A percentile compares a stretch with the other conserved stretches of the same genome.
These are phyloP conservation scores for Chamaecrista fasciculata DNA, from an alignment of 306 rosid genomes.

Conservation along the genomic window DNA sequence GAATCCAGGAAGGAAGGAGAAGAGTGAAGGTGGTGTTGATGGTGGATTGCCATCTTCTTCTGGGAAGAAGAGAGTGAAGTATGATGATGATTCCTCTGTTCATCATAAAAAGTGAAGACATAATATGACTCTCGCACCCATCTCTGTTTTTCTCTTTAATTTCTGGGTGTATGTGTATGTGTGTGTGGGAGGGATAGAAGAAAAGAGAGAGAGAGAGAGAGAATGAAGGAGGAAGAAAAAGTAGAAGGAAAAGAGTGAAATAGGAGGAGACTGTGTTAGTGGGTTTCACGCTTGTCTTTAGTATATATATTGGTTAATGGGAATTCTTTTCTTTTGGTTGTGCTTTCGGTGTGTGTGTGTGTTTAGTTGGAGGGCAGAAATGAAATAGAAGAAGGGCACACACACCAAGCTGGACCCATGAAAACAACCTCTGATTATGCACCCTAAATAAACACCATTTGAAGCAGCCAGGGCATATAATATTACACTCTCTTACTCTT, in stretches of 20 bases:
- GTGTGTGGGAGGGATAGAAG: conserved; percentile 39
- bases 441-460: conserved; percentile 36
- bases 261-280: conserved; percentile 22
- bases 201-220: conserved; percentile 27
- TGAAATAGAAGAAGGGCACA: conserved; percentile 68
- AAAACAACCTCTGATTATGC: conserved; percentile 48
- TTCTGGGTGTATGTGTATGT: neutral
- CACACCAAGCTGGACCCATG: conserved; percentile 72
- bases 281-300: conserved; percentile 84
- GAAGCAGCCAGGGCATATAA: too few species aligned
- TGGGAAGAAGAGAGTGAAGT: conserved; percentile 51
- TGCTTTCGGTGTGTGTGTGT: conserved; percentile 87
- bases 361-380: conserved; percentile 73
- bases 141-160: conserved; percentile 9
- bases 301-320: conserved; percentile 23
- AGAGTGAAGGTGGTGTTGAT: conserved; percentile 27
- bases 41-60: conserved; percentile 71
- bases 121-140: conserved; percentile 42
- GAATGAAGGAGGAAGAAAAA: conserved; percentile 1
- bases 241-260: neutral
- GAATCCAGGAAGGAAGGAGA: conserved; percentile 54
- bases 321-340: conserved; percentile 24
- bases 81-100: conserved; percentile 37
- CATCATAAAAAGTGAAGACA: conserved; percentile 48
- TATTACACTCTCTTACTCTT: too few species aligned